These are phyloP conservation scores for Phytophthora nicotianae DNA, from an alignment of 352 stramenopile genomes.

Conservation along the genomic window DNA sequence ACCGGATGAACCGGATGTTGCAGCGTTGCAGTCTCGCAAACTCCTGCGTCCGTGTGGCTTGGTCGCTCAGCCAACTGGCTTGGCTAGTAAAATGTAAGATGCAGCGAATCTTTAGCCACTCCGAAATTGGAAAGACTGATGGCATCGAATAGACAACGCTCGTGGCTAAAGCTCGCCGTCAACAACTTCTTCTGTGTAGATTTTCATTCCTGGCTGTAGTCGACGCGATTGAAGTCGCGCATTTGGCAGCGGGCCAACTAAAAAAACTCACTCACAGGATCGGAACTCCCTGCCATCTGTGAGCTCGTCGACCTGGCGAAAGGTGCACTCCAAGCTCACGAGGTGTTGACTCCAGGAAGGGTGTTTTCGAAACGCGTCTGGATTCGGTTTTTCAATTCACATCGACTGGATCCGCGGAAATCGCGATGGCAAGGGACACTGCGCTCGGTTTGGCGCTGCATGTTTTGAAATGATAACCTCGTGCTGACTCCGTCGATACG, in stretches of 20 bases:
- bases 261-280: conserved; percentile 19
- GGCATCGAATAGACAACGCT: conserved; percentile 1
- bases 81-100: too few species aligned
- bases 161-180: background rate
- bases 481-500: conserved; percentile 18
- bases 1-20: conserved; percentile 34
- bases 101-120: background rate
- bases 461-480: conserved; percentile 2
- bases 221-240: background rate
- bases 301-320: conserved; percentile 6
- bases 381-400: conserved; percentile 28
- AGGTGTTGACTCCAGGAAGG: conserved; percentile 22
- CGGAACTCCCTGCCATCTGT: conserved; percentile 15
- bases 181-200: background rate
- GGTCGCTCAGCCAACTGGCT: too few species aligned
- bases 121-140: conserved; percentile 12
- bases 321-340: conserved; percentile 12
- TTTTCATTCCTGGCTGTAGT: conserved; percentile 1
- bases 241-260: conserved; percentile 18
- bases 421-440: conserved; percentile 13
- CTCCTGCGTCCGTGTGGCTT: background rate
- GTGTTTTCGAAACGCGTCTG: conserved; percentile 16
- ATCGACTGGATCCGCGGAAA: conserved; percentile 24
- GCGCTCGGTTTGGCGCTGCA: conserved; percentile 7
- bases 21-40: background rate